These are phyloP conservation scores for Vickermania spadyakhi DNA, from an alignment of 208 protist species.

Conservation along the genomic window DNA sequence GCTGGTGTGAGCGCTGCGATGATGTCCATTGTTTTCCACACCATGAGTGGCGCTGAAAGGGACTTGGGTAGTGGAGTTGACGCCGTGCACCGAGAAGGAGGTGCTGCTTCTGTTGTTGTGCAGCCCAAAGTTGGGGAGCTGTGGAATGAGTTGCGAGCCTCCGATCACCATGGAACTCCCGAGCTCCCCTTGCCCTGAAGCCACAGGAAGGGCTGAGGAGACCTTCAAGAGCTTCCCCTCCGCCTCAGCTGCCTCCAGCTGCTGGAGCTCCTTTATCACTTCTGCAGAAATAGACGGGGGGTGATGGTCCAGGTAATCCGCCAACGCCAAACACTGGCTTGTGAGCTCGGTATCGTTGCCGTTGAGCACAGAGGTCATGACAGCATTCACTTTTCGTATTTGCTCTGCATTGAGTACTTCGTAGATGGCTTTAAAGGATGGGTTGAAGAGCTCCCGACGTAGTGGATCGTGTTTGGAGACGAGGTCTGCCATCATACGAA, in stretches of 20 bases:
- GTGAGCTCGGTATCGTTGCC: slow-evolving; percentile 75
- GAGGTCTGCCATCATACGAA: slow-evolving; percentile 86
- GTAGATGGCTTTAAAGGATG: slow-evolving; percentile 86
- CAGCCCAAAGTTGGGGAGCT: background rate
- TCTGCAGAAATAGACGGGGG: slow-evolving; percentile 55
- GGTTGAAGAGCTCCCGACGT: slow-evolving; percentile 79
- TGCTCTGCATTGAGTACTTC: slow-evolving; percentile 77
- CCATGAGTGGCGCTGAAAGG: background rate
- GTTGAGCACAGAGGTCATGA: slow-evolving; percentile 73
- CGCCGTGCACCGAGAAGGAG: background rate
- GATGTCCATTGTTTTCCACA: background rate
- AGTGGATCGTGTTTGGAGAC: slow-evolving; percentile 89
- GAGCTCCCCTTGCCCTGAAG: background rate
- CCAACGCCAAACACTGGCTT: slow-evolving; percentile 72
- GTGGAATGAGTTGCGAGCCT: background rate
- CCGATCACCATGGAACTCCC: too few relatives aligned
- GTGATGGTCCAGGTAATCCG: slow-evolving; percentile 89
- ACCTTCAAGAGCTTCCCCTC: slow-evolving; percentile 17
- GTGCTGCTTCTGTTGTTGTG: background rate
- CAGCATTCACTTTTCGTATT: slow-evolving; percentile 79
- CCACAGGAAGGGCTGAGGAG: slow-evolving; percentile 11
- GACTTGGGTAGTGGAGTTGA: background rate
- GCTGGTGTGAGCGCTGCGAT: background rate
- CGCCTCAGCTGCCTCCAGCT: slow-evolving; percentile 34
- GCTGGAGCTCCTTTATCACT: slow-evolving; percentile 56